Evolutionary conservation across 176 grass and related monocot genomes (phyloP).

Genomic region (Phyllostachys edulis): DNA sequence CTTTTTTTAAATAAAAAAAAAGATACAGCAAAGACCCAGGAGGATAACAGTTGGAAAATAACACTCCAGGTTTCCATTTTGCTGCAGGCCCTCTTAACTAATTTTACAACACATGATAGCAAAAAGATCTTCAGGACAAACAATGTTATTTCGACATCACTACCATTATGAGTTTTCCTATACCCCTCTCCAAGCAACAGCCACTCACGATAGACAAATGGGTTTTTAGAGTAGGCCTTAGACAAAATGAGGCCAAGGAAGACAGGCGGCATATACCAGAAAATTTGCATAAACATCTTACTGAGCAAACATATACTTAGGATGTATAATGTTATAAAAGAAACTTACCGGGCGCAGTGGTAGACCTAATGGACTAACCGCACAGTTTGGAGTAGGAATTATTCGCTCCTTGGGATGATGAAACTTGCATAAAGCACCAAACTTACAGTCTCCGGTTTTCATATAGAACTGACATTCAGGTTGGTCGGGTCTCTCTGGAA

Average conservation of each 20-base stretch:
- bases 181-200: background rate
- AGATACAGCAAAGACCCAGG: background rate
- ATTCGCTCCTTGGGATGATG: constrained; percentile 81
- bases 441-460: constrained; percentile 91
- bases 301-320: background rate
- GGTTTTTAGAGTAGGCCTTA: background rate
- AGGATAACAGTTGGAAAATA: background rate
- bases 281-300: background rate
- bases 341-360: constrained; percentile 68
- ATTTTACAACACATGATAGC: background rate
- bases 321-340: background rate
- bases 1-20: background rate
- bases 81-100: background rate
- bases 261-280: background rate
- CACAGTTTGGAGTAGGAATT: constrained; percentile 71
- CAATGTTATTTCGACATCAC: background rate
- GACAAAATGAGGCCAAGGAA: background rate
- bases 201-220: background rate
- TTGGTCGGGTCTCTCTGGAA: constrained; percentile 87
- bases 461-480: constrained; percentile 93
- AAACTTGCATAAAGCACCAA: constrained; percentile 83
- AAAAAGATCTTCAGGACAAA: background rate
- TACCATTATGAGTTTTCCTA: background rate
- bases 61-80: background rate
- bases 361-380: constrained; percentile 61